Evolutionary conservation across 1,284 basidiomycete species (phyloP), one percentile per base, ranked within the genome.

Genomic region (Vanrija sp.): DNA sequence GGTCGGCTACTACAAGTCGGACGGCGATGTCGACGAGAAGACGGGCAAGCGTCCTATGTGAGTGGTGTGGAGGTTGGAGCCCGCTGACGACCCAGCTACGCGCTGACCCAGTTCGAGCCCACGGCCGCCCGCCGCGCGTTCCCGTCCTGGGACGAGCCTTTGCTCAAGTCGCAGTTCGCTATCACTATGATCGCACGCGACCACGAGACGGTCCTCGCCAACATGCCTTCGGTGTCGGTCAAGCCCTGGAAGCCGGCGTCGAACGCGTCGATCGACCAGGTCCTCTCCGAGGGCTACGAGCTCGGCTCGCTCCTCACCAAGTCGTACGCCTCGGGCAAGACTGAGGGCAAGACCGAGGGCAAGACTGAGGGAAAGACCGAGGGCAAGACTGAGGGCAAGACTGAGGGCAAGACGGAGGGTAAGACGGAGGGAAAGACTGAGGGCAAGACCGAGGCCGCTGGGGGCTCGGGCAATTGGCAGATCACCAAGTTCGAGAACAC

Each of bases 81-180:
- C 25, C 31, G 51, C 51, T 56, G n/a, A 41, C 41, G 16, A 9
- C 31, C 1, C 49, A 71, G 70, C 64, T 92, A 91, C 71, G 80
- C 87, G 41, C 78, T 93, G 54, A 93, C 90, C 27, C 89, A 93
- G 72, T 77, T 79, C 51, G 77, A 97, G 85, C 86, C 94, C 18
- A 96, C 91, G 23, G 84, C 86, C 54, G 92, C 92, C 5, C 81
- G 93, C 54, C 80, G 84, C 48, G 85, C 86, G 10, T 89, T 91
- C 75, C 89, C 89, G 53, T 70, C 78, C 62, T 98, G 89, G 89
- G 95, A 97, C 72, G 93, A 98, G 73, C 95, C 95, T 22, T 81
- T 85, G 20, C 81, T 96, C 67, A 98, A 98, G 75, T 88, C 93
- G 6, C 92, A 86, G 3, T 96, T 88, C 74, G 80, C 53, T 27